Percentiles rank a stretch among this genome's conserved stretches.
phyloP scores from a whole-genome alignment of 2,329 filamentous ascomycete genomes.

The Botrytis pseudocinerea region DNA sequence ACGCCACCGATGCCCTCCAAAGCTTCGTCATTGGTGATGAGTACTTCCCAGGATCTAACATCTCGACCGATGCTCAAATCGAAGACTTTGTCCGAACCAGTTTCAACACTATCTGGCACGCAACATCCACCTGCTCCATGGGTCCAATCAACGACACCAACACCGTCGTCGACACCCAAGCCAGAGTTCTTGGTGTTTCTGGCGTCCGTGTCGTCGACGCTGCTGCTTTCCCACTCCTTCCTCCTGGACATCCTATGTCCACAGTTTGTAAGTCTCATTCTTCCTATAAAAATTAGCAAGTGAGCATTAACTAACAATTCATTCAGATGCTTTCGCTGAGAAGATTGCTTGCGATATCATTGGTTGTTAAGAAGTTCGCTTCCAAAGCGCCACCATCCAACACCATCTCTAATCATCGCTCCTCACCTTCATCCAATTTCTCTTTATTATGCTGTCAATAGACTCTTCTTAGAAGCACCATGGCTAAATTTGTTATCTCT shows the following conservation, averaged over 20 bases:
- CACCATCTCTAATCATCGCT: background rate
- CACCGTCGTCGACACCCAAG: conserved; percentile 32
- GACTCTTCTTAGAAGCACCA: background rate
- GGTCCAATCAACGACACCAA: conserved; percentile 47
- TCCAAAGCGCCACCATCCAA: background rate
- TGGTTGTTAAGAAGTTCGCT: background rate
- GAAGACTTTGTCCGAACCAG: conserved; percentile 32
- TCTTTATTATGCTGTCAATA: background rate
- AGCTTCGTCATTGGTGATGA: conserved; percentile 28
- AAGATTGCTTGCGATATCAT: conserved; percentile 42
- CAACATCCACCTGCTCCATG: conserved; percentile 59
- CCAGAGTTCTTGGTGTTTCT: conserved; percentile 33
- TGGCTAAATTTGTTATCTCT: background rate
- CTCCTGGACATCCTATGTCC: conserved; percentile 46
- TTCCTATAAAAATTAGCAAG: background rate
- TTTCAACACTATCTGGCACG: conserved; percentile 49
- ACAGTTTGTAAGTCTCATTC: conserved; percentile 42
- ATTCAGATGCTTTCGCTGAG: conserved; percentile 45
- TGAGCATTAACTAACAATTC: background rate
- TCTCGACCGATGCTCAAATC: conserved; percentile 33
- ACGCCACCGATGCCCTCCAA: conserved; percentile 27
- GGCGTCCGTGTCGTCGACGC: conserved; percentile 35
- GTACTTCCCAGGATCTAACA: conserved; percentile 28
- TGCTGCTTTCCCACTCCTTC: conserved; percentile 34
- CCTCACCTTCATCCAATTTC: background rate